Conservation (phyloP, 371 early-diverging fungal genomes). For the Funneliformis caledonium region DNA sequence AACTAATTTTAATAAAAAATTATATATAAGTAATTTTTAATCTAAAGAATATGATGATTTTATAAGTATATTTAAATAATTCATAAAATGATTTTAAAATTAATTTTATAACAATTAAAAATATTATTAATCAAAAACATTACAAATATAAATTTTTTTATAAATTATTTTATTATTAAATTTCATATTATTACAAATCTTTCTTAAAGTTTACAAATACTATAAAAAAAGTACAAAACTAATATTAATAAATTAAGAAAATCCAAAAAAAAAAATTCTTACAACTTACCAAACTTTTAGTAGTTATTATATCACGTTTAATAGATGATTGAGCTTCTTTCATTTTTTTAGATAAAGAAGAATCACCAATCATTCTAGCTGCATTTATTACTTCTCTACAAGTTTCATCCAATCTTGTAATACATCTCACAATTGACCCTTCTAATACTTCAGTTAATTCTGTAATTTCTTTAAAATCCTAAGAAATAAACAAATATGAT, state of each 20-base stretch:
- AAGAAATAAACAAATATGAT: neutral
- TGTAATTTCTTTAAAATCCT: slow-evolving; percentile 27
- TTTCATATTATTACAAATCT: too few relatives aligned
- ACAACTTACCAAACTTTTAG: slow-evolving; percentile 81
- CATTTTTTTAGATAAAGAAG: slow-evolving; percentile 93
- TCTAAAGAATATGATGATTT: too few relatives aligned
- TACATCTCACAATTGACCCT: slow-evolving; percentile 95
- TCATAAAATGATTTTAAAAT: too few relatives aligned
- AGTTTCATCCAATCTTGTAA: slow-evolving; percentile 96
- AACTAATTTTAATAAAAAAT: too few relatives aligned
- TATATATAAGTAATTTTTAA: too few relatives aligned
- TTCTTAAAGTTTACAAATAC: neutral
- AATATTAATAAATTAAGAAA: neutral
- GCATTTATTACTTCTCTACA: slow-evolving; percentile 95
- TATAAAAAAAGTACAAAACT: neutral
- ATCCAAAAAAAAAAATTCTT: neutral
- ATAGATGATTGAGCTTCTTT: slow-evolving; percentile 90
- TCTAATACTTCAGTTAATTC: slow-evolving; percentile 45
- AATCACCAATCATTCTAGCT: slow-evolving; percentile 94
- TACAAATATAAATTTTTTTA: too few relatives aligned
- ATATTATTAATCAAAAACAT: too few relatives aligned
- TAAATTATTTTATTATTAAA: too few relatives aligned
- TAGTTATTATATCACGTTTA: slow-evolving; percentile 99
- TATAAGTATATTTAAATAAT: too few relatives aligned
- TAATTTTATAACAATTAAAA: too few relatives aligned